These are phyloP conservation scores for Mycosarcoma maydis DNA, from an alignment of 1,284 basidiomycete genomes.

Conservation along the genomic window DNA sequence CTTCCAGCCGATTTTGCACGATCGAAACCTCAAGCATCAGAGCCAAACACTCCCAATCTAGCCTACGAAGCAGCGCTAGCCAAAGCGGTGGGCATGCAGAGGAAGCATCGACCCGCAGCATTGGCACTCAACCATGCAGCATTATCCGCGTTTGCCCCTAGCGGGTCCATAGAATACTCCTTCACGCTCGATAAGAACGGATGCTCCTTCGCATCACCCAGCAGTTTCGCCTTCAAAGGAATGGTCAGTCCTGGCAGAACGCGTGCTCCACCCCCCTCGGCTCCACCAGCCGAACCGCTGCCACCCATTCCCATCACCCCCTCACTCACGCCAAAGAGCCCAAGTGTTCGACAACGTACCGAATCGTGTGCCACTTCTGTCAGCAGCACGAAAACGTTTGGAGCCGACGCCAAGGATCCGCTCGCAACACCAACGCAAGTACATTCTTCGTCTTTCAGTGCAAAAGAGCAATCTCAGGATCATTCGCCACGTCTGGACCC, in stretches of 20 bases:
- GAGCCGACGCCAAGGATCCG: conserved; percentile 1
- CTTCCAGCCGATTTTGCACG: too few species aligned
- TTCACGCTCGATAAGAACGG: too few species aligned
- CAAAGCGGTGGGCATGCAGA: conserved; percentile 33
- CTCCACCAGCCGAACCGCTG: conserved; percentile 48
- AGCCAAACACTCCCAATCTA: conserved; percentile 30
- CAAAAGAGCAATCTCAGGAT: too few species aligned
- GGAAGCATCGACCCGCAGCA: conserved; percentile 37
- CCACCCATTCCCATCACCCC: conserved; percentile 53
- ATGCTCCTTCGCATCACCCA: conserved; percentile 15
- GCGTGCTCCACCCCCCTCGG: conserved; percentile 41
- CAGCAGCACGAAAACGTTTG: too few species aligned
- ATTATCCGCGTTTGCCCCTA: conserved; percentile 10
- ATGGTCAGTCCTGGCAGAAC: conserved; percentile 31
- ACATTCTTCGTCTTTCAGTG: not conserved
- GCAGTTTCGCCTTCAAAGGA: conserved; percentile 11
- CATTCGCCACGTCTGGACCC: too few species aligned
- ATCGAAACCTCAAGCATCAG: conserved; percentile 11
- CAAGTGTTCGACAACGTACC: conserved; percentile 4
- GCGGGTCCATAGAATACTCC: conserved; percentile 1
- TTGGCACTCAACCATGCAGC: conserved; percentile 26
- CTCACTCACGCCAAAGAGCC: conserved; percentile 20
- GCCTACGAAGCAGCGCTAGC: conserved; percentile 24
- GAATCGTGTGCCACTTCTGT: conserved; percentile 10
- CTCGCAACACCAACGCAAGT: conserved; percentile 11